These are phyloP conservation scores for Candolleomyces aberdarensis DNA, from an alignment of 768 basidiomycete species.

Conservation along the genomic window DNA sequence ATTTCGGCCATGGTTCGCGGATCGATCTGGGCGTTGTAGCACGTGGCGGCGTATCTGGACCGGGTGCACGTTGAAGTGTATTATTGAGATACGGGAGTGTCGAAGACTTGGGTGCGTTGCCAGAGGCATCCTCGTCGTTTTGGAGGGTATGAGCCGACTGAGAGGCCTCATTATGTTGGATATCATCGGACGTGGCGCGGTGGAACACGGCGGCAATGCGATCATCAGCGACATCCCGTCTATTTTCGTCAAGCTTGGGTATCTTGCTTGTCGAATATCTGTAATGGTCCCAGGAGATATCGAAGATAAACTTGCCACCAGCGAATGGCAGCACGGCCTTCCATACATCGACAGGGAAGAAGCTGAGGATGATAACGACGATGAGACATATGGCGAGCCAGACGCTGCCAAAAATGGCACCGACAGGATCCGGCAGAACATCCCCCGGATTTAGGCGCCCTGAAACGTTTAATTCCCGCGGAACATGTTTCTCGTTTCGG, in stretches of 20 bases:
- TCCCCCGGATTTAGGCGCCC: slow-evolving; percentile 47
- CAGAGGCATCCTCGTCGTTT: no score
- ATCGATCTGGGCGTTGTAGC: no score
- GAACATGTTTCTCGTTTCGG: slow-evolving; percentile 49
- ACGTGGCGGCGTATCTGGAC: no score
- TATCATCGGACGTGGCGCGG: not conserved
- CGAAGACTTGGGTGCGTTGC: no score
- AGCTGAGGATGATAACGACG: no score
- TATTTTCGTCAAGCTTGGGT: not conserved
- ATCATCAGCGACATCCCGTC: not conserved
- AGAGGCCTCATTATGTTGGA: not conserved
- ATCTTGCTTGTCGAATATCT: not conserved
- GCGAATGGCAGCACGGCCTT: slow-evolving; percentile 83
- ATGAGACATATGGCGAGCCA: no score
- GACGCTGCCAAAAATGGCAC: slow-evolving; percentile 57
- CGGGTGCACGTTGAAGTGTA: not conserved
- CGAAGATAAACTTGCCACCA: slow-evolving; percentile 1
- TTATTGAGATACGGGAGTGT: no score
- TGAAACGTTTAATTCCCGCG: slow-evolving; percentile 35
- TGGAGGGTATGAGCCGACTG: no score
- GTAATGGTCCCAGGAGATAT: not conserved
- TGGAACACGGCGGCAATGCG: not conserved
- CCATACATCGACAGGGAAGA: slow-evolving; percentile 80
- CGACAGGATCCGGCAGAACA: slow-evolving; percentile 68
- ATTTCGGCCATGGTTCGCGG: no score